These are phyloP conservation scores for Triglochin maritima DNA, from an alignment of 106 monocot genomes.

Conservation along the genomic window DNA sequence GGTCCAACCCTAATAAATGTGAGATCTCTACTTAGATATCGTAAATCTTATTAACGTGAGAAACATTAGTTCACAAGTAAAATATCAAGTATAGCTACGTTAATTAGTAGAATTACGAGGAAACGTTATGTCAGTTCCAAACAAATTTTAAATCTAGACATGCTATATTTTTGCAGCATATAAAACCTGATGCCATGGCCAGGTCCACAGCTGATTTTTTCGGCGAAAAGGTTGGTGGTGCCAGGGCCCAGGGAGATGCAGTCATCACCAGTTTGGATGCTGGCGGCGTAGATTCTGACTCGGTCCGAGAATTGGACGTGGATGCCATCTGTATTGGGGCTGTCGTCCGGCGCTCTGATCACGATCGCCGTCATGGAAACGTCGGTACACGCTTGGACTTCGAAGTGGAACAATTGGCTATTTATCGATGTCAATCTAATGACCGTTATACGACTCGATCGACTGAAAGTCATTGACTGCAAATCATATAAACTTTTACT, in stretches of 20 bases:
- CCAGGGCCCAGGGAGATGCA: conserved; percentile 10
- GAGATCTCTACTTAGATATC: too few species aligned
- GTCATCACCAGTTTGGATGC: conserved; percentile 7
- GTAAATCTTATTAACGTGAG: background rate
- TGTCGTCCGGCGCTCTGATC: conserved; percentile 4
- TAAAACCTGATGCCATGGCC: conserved; percentile 13
- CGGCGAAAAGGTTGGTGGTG: conserved; percentile 6
- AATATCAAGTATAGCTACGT: too few species aligned
- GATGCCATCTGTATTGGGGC: conserved; percentile 13
- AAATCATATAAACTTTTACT: background rate
- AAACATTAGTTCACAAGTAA: background rate
- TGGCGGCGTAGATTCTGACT: background rate
- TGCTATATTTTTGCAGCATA: background rate
- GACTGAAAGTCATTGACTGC: conserved; percentile 1
- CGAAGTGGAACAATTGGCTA: conserved; percentile 3
- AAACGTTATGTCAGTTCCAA: too few species aligned
- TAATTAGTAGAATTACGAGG: background rate
- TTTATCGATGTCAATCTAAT: background rate
- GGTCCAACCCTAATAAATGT: too few species aligned
- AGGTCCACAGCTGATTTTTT: background rate
- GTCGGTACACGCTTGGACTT: background rate
- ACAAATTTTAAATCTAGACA: background rate
- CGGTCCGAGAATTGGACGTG: conserved; percentile 5
- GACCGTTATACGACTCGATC: background rate
- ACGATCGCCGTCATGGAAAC: background rate